These are phyloP conservation scores for Rhizopogon vinicolor DNA, from an alignment of 768 basidiomycete species.

Conservation along the genomic window DNA sequence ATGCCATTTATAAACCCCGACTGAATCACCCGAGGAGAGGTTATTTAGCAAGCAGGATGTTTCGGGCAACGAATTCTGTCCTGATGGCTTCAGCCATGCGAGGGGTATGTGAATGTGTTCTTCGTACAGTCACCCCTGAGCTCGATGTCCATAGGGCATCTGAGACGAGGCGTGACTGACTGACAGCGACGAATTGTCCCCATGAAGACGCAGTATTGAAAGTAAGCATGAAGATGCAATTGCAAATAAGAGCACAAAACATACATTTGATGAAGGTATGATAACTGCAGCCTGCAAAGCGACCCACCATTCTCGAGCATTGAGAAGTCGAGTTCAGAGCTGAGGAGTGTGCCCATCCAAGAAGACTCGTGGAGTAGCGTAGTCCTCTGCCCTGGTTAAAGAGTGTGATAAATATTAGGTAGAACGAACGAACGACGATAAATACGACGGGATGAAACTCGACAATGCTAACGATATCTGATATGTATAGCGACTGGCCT, in stretches of 20 bases:
- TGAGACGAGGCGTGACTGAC: background rate
- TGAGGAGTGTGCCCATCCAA: background rate
- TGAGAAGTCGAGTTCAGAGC: background rate
- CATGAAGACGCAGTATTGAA: background rate
- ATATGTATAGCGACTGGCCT: background rate
- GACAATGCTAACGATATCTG: background rate
- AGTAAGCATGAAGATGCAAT: background rate
- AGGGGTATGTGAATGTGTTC: too few relatives aligned
- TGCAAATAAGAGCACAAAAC: background rate
- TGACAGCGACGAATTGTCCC: background rate
- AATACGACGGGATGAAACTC: background rate
- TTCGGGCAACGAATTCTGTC: too few relatives aligned
- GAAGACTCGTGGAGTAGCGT: too few relatives aligned
- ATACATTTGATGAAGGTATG: background rate
- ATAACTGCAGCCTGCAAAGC: too few relatives aligned
- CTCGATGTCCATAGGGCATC: too few relatives aligned
- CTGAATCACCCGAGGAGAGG: too few relatives aligned
- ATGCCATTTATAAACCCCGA: too few relatives aligned
- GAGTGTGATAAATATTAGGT: background rate
- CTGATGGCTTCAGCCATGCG: too few relatives aligned
- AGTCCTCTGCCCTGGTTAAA: background rate
- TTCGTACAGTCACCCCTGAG: too few relatives aligned
- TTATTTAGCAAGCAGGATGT: too few relatives aligned
- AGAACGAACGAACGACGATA: background rate
- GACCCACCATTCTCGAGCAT: background rate